These are phyloP conservation scores for Haberlea rhodopensis DNA, from an alignment of 257 asterid genomes.

Conservation along the genomic window DNA sequence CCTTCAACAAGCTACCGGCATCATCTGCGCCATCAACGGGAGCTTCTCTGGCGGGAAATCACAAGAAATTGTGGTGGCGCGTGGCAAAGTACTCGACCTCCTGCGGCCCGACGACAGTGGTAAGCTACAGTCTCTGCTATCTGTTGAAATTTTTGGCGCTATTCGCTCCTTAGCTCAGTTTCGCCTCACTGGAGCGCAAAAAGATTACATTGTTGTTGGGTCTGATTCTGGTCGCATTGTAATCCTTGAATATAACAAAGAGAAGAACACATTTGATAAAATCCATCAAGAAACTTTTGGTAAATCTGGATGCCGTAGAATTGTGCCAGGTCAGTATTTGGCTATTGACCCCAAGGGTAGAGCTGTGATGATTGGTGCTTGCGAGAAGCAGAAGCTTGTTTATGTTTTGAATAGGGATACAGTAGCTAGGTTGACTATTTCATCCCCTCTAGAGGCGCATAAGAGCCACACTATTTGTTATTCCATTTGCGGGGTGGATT, in stretches of 20 bases:
- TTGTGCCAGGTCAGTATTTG: conserved; percentile 93
- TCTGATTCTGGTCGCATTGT: conserved; percentile 96
- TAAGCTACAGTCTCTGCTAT: conserved; percentile 81
- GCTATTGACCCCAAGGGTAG: conserved; percentile 98
- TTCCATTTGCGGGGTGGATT: conserved; percentile 86
- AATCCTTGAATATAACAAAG: conserved; percentile 80
- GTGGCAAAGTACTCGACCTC: conserved; percentile 90
- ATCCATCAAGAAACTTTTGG: conserved; percentile 96
- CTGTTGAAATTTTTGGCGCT: conserved; percentile 86
- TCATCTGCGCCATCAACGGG: conserved; percentile 84
- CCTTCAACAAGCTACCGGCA: conserved; percentile 90
- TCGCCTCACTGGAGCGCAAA: conserved; percentile 88
- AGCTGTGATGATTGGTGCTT: conserved; percentile 97
- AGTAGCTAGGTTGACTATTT: conserved; percentile 90
- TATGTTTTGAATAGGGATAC: conserved; percentile 97
- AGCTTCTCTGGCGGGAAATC: conserved; percentile 89
- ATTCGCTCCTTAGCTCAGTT: conserved; percentile 95
- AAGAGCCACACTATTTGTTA: conserved; percentile 85
- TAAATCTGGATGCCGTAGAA: conserved; percentile 91
- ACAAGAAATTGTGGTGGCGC: conserved; percentile 91
- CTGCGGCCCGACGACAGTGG: conserved; percentile 96
- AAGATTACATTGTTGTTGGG: conserved; percentile 90
- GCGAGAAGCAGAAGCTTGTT: conserved; percentile 97
- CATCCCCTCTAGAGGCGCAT: conserved; percentile 95
- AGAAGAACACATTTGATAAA: conserved; percentile 77